Percentiles rank a stretch among this genome's conserved stretches.
phyloP scores from a whole-genome alignment of 2,329 filamentous ascomycete genomes.

The Clarireedia hainanense region DNA sequence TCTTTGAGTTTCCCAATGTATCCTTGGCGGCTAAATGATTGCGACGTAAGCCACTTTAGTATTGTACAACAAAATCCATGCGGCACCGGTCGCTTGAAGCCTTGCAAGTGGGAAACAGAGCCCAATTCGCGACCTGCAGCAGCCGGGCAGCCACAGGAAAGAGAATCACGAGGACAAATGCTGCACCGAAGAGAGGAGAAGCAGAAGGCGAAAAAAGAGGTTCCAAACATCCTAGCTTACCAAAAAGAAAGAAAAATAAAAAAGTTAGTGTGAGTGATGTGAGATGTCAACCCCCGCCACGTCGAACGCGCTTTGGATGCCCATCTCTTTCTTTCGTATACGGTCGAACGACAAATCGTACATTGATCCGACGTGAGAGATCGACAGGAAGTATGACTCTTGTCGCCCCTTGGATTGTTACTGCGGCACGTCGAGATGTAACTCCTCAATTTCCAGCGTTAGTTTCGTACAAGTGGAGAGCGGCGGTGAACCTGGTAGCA shows the following conservation, averaged over 20 bases:
- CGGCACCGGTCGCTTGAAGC: conserved; percentile 11
- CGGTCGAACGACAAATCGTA: background rate
- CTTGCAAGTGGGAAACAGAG: conserved; percentile 19
- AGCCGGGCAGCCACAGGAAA: background rate
- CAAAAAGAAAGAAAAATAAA: background rate
- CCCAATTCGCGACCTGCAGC: conserved; percentile 1
- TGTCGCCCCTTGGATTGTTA: background rate
- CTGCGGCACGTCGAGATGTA: background rate
- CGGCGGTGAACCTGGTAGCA: background rate
- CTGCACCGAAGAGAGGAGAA: background rate
- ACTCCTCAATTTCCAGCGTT: conserved; percentile 1
- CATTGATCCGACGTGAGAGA: background rate
- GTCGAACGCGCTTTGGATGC: background rate
- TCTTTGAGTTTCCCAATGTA: background rate
- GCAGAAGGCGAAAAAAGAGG: background rate
- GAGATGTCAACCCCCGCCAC: conserved; percentile 3
- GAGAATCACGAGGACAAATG: conserved; percentile 6
- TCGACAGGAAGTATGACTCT: background rate
- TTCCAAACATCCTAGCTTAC: background rate
- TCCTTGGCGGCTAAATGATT: conserved; percentile 18
- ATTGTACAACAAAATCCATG: conserved; percentile 8
- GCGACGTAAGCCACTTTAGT: background rate
- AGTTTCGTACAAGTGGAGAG: background rate
- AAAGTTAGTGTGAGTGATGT: background rate
- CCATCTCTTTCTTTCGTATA: background rate